phyloP scores from a whole-genome alignment of 805 yeast species.

The Candida suzukii region DNA sequence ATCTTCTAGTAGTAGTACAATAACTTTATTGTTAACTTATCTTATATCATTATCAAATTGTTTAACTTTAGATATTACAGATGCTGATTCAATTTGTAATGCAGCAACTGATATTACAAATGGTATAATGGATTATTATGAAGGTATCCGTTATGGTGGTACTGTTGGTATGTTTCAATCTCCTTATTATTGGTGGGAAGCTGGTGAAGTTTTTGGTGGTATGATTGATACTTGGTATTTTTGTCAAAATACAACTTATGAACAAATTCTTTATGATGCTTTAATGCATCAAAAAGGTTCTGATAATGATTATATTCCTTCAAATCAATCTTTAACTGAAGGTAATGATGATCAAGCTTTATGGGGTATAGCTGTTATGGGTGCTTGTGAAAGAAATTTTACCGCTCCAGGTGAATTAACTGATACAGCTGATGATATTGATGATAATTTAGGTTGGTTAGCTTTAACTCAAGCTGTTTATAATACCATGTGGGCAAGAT shows the following conservation, averaged over 20 bases:
- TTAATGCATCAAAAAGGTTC: slow-evolving; percentile 59
- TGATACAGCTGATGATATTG: slow-evolving; percentile 7
- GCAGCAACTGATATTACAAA: slow-evolving; percentile 56
- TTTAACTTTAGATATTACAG: slow-evolving; percentile 9
- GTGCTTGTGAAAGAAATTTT: slow-evolving; percentile 79
- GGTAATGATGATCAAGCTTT: slow-evolving; percentile 94
- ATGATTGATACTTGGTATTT: slow-evolving; percentile 67
- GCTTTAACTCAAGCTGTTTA: slow-evolving; percentile 77
- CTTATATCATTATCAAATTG: neutral
- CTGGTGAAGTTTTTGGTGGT: slow-evolving; percentile 71
- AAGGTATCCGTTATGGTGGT: slow-evolving; percentile 57
- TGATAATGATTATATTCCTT: slow-evolving; percentile 64
- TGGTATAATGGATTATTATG: slow-evolving; percentile 81
- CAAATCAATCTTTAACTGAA: slow-evolving; percentile 75
- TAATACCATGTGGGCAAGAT: slow-evolving; percentile 74
- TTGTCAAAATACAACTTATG: slow-evolving; percentile 63
- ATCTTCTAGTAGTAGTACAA: too few species aligned
- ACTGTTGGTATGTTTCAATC: slow-evolving; percentile 62
- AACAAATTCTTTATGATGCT: slow-evolving; percentile 49
- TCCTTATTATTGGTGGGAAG: slow-evolving; percentile 92
- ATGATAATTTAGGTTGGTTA: slow-evolving; percentile 48
- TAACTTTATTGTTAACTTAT: neutral
- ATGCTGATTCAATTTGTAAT: slow-evolving; percentile 23
- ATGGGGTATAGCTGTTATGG: slow-evolving; percentile 85
- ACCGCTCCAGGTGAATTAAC: slow-evolving; percentile 47